phyloP scores from a whole-genome alignment of 148 eudicot species.

The Linanthus parryae region DNA sequence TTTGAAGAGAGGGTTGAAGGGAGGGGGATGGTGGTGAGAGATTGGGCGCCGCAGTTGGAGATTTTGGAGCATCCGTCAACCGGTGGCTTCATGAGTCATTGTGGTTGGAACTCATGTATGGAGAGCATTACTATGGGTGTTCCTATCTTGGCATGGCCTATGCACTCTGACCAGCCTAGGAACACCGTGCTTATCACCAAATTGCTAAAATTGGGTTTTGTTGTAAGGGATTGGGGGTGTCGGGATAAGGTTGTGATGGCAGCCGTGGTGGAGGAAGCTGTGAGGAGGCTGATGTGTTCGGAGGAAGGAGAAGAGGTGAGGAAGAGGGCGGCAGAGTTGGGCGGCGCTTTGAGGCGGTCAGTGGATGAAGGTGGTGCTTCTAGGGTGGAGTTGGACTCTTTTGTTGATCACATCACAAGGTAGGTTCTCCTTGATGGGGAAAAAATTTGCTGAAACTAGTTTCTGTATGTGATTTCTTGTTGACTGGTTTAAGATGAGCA shows the following conservation, averaged over 20 bases:
- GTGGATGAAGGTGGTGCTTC: constrained; percentile 9
- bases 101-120: constrained; percentile 19
- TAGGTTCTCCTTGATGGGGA: too few species aligned
- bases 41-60: constrained; percentile 17
- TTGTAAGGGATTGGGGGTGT: constrained; percentile 6
- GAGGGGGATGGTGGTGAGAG: constrained; percentile 12
- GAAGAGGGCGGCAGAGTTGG: constrained; percentile 14
- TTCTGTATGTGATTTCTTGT: too few species aligned
- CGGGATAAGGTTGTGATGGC: constrained; percentile 8
- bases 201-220: constrained; percentile 3
- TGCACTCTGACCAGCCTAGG: constrained; percentile 21
- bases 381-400: constrained; percentile 11
- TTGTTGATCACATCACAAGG: constrained; percentile 14
- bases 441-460: too few species aligned
- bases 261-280: not conserved
- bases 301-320: constrained; percentile 15
- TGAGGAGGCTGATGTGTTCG: constrained; percentile 9
- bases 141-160: constrained; percentile 17
- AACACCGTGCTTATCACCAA: constrained; percentile 11
- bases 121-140: constrained; percentile 20
- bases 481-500: too few species aligned
- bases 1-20: constrained; percentile 14
- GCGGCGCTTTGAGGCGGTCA: not conserved
- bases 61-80: constrained; percentile 14
- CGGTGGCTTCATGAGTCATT: constrained; percentile 15